A percentile compares a stretch with the other conserved stretches of the same genome.
phyloP scores from a whole-genome alignment of 305 asterid species.

The Rubia tinctorum region DNA sequence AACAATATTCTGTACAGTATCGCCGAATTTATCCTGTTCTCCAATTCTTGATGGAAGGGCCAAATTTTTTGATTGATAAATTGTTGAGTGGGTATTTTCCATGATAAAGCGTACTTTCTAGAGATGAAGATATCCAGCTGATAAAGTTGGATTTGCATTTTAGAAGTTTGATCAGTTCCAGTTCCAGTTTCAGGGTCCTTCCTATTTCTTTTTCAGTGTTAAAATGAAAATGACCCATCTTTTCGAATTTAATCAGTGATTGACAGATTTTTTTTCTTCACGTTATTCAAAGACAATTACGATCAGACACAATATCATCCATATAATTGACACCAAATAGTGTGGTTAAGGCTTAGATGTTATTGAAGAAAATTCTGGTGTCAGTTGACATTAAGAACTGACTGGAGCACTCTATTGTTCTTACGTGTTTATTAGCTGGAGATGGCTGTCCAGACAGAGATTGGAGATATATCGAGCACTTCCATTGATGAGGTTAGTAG shows the following conservation, averaged over 20 bases:
- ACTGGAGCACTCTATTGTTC: slow-evolving; percentile 13
- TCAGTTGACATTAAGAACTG: neutral
- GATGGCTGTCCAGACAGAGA: slow-evolving; percentile 75
- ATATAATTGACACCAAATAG: neutral
- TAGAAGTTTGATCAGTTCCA: neutral
- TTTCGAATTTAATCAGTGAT: slow-evolving; percentile 11
- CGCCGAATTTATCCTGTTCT: neutral
- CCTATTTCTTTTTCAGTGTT: neutral
- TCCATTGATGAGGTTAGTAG: slow-evolving; percentile 69
- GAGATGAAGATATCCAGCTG: neutral
- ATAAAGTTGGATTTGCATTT: neutral
- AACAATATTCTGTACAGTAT: neutral
- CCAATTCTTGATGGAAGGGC: neutral
- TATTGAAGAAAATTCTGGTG: neutral
- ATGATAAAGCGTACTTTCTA: neutral
- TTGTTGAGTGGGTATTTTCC: neutral
- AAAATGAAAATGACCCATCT: neutral
- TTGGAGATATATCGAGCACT: slow-evolving; percentile 56
- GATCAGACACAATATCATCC: too few species aligned
- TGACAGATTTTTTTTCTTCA: too few species aligned
- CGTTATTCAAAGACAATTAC: too few species aligned
- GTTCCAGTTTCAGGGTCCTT: neutral
- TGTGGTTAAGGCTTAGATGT: slow-evolving; percentile 4
- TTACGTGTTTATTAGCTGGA: slow-evolving; percentile 57
- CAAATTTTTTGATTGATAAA: neutral